Conservation (phyloP, 2,329 filamentous ascomycete genomes). For the Hawksworthiomyces lignivorus region DNA sequence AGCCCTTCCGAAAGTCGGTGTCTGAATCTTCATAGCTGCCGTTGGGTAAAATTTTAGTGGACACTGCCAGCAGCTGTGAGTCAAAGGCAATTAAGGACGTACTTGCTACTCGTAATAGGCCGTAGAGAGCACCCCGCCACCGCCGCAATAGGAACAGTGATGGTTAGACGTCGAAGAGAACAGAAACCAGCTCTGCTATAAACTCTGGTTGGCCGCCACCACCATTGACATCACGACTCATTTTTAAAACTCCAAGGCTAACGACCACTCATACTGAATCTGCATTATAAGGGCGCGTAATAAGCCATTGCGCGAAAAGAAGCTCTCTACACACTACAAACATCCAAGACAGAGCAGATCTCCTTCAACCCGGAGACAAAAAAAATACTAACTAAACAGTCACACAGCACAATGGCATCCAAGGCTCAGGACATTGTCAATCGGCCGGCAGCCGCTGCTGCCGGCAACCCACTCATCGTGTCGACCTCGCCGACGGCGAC, state of each 20-base stretch:
- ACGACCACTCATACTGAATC: no score
- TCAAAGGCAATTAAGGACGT: not conserved
- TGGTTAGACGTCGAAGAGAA: not conserved
- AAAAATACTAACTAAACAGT: not conserved
- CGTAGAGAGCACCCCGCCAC: not conserved
- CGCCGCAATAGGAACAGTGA: no score
- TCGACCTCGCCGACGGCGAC: slow-evolving; percentile 68
- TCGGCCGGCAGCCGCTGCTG: slow-evolving; percentile 35
- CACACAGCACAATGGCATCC: slow-evolving; percentile 11
- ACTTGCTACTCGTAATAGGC: not conserved
- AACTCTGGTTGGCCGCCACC: slow-evolving; percentile 6
- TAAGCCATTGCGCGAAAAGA: no score
- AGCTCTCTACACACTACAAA: no score
- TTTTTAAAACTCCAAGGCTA: no score
- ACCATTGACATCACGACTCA: slow-evolving; percentile 9
- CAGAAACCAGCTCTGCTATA: not conserved
- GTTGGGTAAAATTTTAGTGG: no score
- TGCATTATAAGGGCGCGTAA: no score
- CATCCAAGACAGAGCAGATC: no score
- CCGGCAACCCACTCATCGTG: slow-evolving; percentile 47
- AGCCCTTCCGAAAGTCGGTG: slow-evolving; percentile 6
- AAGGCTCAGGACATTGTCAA: slow-evolving; percentile 21
- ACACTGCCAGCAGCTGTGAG: slow-evolving; percentile 1
- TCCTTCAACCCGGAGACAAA: not conserved
- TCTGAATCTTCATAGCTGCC: no score